Base-by-base conservation (phyloP, 768 basidiomycete genomes). In the Pleurotus tuber-regium region DNA sequence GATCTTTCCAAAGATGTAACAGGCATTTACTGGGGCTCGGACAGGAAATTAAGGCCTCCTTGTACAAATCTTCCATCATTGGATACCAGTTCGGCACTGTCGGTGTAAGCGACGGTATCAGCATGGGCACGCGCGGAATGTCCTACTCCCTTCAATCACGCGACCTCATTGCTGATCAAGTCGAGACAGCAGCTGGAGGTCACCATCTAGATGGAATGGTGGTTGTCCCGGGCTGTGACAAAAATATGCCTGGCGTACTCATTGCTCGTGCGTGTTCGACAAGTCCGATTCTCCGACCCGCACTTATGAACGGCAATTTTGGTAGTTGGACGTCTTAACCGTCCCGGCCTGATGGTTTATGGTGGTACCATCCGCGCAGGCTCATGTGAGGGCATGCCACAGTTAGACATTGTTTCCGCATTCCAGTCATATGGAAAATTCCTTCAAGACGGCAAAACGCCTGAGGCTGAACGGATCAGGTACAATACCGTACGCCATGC, bases 171-270 rank as follows among this genome's bases (percentile, higher is more conserved):
- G 97, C 97, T 54, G 97, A 98, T 70, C 85, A 88, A 64, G 95
- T 99, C 16, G 96, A 98, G 72, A 91, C 91, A 9, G 94, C 92
- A 14, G 95, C 88, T 24, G 96, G 90, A 11, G 97, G 96, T 4
- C 97, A 99, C 66, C 97, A 95, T 84, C 82, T 99, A 11, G 97
- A 98, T 62, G 97, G 93, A 33, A 91, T 97, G 89, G 92, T 98
- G 31, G 93, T 92, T 53, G 78, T 99, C 48, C 97, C 97, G 18
- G 97, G 95, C 33, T 98, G 93, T 65, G 96, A 99, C 76, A 99
- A 99, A 74, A 99, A 99, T 72, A 98, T 99, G 96, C 97, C 97
- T n/a, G 97, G 97, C 55, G 95, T 97, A 30, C 76, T 98, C 60
- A 99, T 99, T 81, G 97, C 93, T 42, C 82, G 91, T 92, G 61